phyloP scores from a whole-genome alignment of 805 yeast genomes.

The Candida yuanshanica region DNA sequence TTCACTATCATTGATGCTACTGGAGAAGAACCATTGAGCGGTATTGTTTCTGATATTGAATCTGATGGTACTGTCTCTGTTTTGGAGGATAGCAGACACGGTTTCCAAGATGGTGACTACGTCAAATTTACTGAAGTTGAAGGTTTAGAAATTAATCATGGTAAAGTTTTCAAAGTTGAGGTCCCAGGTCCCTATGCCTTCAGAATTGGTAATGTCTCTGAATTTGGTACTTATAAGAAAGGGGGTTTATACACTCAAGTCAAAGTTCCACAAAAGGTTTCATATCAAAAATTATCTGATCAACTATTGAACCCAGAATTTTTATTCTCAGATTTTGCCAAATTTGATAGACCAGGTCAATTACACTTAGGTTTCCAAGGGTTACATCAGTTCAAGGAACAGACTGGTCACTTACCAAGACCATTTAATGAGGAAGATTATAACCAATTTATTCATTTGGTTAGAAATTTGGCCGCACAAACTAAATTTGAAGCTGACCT shows the following conservation, averaged over 20 bases:
- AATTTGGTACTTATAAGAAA: constrained; percentile 60
- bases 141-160: constrained; percentile 77
- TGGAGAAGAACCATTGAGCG: constrained; percentile 88
- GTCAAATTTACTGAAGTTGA: constrained; percentile 83
- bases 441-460: constrained; percentile 51
- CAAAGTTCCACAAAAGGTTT: constrained; percentile 64
- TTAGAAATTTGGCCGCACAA: constrained; percentile 52
- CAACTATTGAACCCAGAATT: constrained; percentile 78
- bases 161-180: constrained; percentile 65
- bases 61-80: constrained; percentile 86
- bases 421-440: constrained; percentile 77
- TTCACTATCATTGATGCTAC: constrained; percentile 79
- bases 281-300: constrained; percentile 56
- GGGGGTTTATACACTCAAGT: constrained; percentile 95
- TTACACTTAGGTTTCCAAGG: constrained; percentile 92
- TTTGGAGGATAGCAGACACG: constrained; percentile 89
- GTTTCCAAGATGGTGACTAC: constrained; percentile 85
- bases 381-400: constrained; percentile 62
- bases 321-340: constrained; percentile 82
- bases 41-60: constrained; percentile 88
- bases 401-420: constrained; percentile 62
- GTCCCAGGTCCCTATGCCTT: constrained; percentile 96
- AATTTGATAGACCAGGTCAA: constrained; percentile 87
- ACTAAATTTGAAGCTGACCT: constrained; percentile 54
- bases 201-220: constrained; percentile 50